phyloP scores from a whole-genome alignment of 495 filamentous ascomycete species.

The Thozetella sp. region DNA sequence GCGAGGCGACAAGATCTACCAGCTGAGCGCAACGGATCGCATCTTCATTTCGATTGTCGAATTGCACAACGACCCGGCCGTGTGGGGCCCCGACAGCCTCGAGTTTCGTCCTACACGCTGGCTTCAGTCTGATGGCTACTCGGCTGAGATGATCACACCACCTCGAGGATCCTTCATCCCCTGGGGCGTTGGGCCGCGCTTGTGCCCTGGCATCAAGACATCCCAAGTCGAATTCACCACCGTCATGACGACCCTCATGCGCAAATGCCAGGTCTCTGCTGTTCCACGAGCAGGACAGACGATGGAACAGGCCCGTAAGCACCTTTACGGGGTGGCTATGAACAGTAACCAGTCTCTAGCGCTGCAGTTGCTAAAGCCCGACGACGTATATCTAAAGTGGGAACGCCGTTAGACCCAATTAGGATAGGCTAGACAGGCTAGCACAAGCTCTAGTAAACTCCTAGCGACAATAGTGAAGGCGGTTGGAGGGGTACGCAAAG shows the following conservation, averaged over 20 bases:
- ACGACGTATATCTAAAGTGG: slow-evolving; percentile 20
- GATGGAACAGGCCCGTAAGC: slow-evolving; percentile 16
- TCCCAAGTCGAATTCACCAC: slow-evolving; percentile 53
- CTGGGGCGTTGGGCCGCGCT: slow-evolving; percentile 43
- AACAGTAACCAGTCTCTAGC: slow-evolving; percentile 30
- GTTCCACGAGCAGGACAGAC: slow-evolving; percentile 26
- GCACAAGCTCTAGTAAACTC: too few species aligned
- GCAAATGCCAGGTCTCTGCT: slow-evolving; percentile 24
- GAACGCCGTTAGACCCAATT: slow-evolving; percentile 4
- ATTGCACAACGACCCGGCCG: slow-evolving; percentile 45
- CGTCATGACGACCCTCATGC: slow-evolving; percentile 39
- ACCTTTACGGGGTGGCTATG: slow-evolving; percentile 21
- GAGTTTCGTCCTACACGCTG: slow-evolving; percentile 55
- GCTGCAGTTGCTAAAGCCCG: slow-evolving; percentile 33
- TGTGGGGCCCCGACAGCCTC: slow-evolving; percentile 53
- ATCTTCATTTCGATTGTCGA: slow-evolving; percentile 57
- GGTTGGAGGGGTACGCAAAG: too few species aligned
- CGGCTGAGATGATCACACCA: slow-evolving; percentile 25
- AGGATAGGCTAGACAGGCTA: too few species aligned
- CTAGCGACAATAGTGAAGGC: too few species aligned
- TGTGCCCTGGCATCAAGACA: slow-evolving; percentile 51
- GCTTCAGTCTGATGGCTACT: slow-evolving; percentile 23
- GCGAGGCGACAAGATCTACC: slow-evolving; percentile 16
- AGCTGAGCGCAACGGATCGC: slow-evolving; percentile 28
- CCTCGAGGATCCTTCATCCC: slow-evolving; percentile 36